Evolutionary conservation across 2,329 filamentous ascomycete genomes (phyloP), one percentile per base, ranked within the genome.

Genomic region (Aplosporella prunicola): DNA sequence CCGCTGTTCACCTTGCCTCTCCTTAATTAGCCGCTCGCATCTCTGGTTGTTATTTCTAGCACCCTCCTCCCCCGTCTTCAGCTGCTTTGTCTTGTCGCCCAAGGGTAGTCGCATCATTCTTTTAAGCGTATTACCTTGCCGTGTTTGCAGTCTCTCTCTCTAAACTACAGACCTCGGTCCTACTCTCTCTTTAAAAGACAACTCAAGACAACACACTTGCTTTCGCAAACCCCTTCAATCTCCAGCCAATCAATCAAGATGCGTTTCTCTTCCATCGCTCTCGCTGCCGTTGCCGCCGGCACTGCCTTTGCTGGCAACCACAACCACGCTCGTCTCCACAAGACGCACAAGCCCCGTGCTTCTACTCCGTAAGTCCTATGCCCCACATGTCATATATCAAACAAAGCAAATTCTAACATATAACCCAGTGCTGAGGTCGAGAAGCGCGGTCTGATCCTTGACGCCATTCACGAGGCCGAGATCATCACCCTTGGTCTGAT

Each of bases 401-500:
- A n/a, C n/a, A n/a, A n/a, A n/a, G 27, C 27, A 16, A 16, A 29
- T 10, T 16, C 11, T 16, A 14, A 14, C 14, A 8, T 20, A 14
- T 32, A 14, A 9, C n/a, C 5, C 17, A 32, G 18, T 22, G 16
- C 25, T 20, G 30, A 34, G 5, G 17, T 39, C 5, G 16, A 39
- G 11, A 18, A 40, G 20, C 38, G 38, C 27, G 15, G 14, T 16
- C 27, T 29, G 3, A 39, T 58, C 8, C 39, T 47, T 9, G 38
- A 36, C 38, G 38, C 25, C 40, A 23, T 29, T 14, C 13, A 43
- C 35, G 35, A 44, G 18, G 35, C 57, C 7, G 47, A 50, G 31
- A 28, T 51, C n/a, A 41, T 46, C 40, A 36, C 47, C 37, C 31
- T 45, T 11, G 54, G 53, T 30, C 44, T 50, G 42, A 57, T 57